Base-by-base conservation (phyloP, 495 filamentous ascomycete genomes). In the Chaetomidium leptoderma region DNA sequence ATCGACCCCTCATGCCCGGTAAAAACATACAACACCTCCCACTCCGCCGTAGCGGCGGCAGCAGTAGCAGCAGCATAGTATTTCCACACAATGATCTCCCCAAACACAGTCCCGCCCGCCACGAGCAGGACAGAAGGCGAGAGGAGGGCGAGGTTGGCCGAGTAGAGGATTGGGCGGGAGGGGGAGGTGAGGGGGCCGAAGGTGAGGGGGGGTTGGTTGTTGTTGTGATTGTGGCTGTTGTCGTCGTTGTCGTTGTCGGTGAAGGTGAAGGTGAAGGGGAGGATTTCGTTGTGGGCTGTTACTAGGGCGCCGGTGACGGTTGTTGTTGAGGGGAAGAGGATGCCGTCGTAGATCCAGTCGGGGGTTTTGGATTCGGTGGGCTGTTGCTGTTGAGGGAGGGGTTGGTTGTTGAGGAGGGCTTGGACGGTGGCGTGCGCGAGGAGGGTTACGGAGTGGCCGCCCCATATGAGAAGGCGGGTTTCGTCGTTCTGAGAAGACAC, bases 1-100 rank as follows among this genome's bases (percentile, higher is more conserved):
- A 97, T 84, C 0, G 93, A 97, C 0, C 93, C 93, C 59, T 97
- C 91, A 62, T 99, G 93, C 0, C 91, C 95, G 6, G 83, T 83
- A 60, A 97, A 89, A 26, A 87, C 83, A 53, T 82, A 82, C 42
- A 93, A 83, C 17, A 89, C 76, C 6, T 76, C 68, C 27, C 55
- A 55, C 19, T n/a, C n/a, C n/a, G n/a, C n/a, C n/a, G n/a, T n/a
- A n/a, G n/a, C n/a, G n/a, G n/a, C n/a, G n/a, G n/a, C n/a, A n/a
- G n/a, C n/a, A n/a, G n/a, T n/a, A n/a, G n/a, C n/a, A n/a, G n/a
- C n/a, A n/a, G n/a, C 61, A 40, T 76, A 70, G 62, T 83, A 88
- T 57, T 87, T 92, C 92, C 92, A 97, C 3, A 96, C 80, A 13
- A 96, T 75, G 27, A 97, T 87, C 68, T 97, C 91, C 1, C 93